These are phyloP conservation scores for Xylariomycetidae sp. DNA, from an alignment of 2,329 filamentous ascomycete species.

Conservation along the genomic window DNA sequence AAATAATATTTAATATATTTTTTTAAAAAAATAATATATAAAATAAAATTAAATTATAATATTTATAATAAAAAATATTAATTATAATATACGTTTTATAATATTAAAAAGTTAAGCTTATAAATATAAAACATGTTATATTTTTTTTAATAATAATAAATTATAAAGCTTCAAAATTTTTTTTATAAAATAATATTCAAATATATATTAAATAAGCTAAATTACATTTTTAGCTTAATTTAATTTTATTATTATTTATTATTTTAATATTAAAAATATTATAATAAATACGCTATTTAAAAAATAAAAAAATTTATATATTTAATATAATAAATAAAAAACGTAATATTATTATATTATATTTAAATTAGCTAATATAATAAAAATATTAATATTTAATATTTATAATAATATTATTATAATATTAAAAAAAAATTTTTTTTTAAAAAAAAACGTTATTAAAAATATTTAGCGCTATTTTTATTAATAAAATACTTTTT, in stretches of 20 bases:
- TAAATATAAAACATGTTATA: no score
- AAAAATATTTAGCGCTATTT: not conserved
- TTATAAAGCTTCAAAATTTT: constrained; percentile 2
- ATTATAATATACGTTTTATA: not conserved
- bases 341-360: not conserved
- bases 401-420: not conserved
- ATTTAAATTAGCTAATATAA: not conserved
- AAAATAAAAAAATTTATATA: constrained; percentile 1
- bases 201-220: not conserved
- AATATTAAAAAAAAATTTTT: not conserved
- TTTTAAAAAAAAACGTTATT: not conserved
- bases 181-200: not conserved
- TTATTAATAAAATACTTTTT: not conserved
- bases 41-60: constrained; percentile 1
- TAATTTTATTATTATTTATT: not conserved
- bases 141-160: not conserved
- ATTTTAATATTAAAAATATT: not conserved
- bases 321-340: not conserved
- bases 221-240: constrained; percentile 1
- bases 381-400: not conserved
- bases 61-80: not conserved
- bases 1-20: not conserved
- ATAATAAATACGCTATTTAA: not conserved
- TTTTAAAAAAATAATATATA: not conserved
- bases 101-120: no score